Percentiles rank a stretch among this genome's conserved stretches.
These are phyloP conservation scores for Aspergillus bridgeri DNA, from an alignment of 495 filamentous ascomycete genomes.

Conservation along the genomic window DNA sequence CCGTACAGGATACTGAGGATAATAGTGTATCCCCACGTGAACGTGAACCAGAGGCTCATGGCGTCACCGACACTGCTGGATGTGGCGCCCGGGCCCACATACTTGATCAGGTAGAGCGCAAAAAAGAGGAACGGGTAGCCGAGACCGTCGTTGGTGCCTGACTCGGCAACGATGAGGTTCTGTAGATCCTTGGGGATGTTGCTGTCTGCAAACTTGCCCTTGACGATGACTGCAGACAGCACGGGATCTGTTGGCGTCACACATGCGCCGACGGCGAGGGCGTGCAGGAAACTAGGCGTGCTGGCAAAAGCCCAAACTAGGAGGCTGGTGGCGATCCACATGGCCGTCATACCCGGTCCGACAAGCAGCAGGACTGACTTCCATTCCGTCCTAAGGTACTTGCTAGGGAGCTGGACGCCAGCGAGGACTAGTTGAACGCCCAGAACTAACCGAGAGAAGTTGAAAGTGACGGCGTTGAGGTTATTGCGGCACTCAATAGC, in stretches of 20 bases:
- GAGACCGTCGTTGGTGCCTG: conserved; percentile 86
- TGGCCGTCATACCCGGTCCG: conserved; percentile 79
- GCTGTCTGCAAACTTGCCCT: conserved; percentile 89
- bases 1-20: conserved; percentile 78
- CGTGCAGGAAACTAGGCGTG: conserved; percentile 67
- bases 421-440: conserved; percentile 89
- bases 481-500: too few species aligned
- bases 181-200: conserved; percentile 79
- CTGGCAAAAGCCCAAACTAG: conserved; percentile 79
- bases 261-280: conserved; percentile 75
- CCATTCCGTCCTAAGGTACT: conserved; percentile 80
- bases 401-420: conserved; percentile 82
- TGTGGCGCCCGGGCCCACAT: conserved; percentile 55
- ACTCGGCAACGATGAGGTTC: conserved; percentile 85
- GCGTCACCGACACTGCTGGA: conserved; percentile 61
- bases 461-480: conserved; percentile 65
- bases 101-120: conserved; percentile 79
- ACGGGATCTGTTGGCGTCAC: conserved; percentile 92
- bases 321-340: conserved; percentile 83
- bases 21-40: conserved; percentile 84
- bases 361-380: conserved; percentile 70
- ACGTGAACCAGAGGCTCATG: conserved; percentile 78
- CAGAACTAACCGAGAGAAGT: conserved; percentile 83
- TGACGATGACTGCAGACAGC: conserved; percentile 84
- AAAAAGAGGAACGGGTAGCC: conserved; percentile 90